A percentile compares a stretch with the other conserved stretches of the same genome.
Conservation (phyloP, 495 filamentous ascomycete genomes). For the Neurospora terricola region DNA sequence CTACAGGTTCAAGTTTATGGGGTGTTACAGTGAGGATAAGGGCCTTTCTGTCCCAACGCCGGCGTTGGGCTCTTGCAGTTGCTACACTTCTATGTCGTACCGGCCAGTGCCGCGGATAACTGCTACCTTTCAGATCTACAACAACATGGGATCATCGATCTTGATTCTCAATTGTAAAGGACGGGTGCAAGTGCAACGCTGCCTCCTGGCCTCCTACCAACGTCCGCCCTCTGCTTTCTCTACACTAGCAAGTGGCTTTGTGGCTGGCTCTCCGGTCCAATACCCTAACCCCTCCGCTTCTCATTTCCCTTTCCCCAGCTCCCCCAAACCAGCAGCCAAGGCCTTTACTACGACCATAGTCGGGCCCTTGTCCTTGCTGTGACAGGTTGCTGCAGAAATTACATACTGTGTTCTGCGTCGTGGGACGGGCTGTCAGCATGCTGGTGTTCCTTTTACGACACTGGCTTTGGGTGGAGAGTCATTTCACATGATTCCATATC, state of each 20-base stretch:
- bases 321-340: not conserved
- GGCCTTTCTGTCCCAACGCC: not conserved
- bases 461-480: not conserved
- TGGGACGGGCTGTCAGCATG: not conserved
- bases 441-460: not conserved
- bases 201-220: not conserved
- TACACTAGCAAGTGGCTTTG: not conserved
- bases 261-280: not conserved
- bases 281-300: not conserved
- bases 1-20: not conserved
- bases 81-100: not conserved
- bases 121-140: not conserved
- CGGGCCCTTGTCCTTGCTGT: not conserved
- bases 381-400: not conserved
- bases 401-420: not conserved
- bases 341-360: not conserved
- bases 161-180: not conserved
- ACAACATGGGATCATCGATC: not conserved
- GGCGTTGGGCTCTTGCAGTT: not conserved
- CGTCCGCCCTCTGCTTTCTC: not conserved
- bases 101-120: not conserved
- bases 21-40: not conserved
- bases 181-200: not conserved
- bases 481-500: not conserved
- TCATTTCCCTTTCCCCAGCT: not conserved